Base-by-base conservation (phyloP, 257 asterid genomes). In the Lantana camara region DNA sequence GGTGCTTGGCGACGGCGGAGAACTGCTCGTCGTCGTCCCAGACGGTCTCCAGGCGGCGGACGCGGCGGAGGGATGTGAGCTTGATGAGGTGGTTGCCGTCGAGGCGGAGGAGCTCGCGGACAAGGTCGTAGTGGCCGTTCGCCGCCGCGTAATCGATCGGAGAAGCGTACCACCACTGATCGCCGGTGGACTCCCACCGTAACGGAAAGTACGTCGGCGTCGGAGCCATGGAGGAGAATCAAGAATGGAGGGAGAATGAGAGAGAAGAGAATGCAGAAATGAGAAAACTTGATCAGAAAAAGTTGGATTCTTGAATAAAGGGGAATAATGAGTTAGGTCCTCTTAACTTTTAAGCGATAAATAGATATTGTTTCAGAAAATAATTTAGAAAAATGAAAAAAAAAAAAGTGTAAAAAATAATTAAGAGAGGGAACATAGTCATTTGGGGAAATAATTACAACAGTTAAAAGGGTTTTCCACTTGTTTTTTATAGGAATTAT, bases 91-190 rank as follows among this genome's bases (percentile, higher is more conserved):
- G 96, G 78, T 93, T 90, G 55, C 88, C 95, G 47, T 93, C 99
- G 35, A 93, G 82, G 47, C 94, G 95, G 74, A 93, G 96, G 57
- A 93, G 96, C 68, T 93, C 92, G 5, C 94, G 75, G 53, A 90
- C 96, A 44, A 90, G 34, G 30, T 93, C 99, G 74, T 80, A 90
- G 80, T 90, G 96, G 16, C 99, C 99, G 67, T 90, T 93, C 37
- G 99, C 99, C 9, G 96, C 97, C 1, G 99, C 99, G 82, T 86
- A 93, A 30, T 93, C 99, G 41, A 93, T 85, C 21, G 99, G 99
- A 44, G 97, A 87, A 14, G 97, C 99, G 64, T 85, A 93, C 99
- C 99, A 93, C 99, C 99, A 93, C n/a, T 90, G 99, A n/a, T 93
- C 97, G 24, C 99, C 97, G 47, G 99, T 87, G 89, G 97, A 90